phyloP scores from a whole-genome alignment of 2,329 filamentous ascomycete species.

The Lasiodiplodia gonubiensis region DNA sequence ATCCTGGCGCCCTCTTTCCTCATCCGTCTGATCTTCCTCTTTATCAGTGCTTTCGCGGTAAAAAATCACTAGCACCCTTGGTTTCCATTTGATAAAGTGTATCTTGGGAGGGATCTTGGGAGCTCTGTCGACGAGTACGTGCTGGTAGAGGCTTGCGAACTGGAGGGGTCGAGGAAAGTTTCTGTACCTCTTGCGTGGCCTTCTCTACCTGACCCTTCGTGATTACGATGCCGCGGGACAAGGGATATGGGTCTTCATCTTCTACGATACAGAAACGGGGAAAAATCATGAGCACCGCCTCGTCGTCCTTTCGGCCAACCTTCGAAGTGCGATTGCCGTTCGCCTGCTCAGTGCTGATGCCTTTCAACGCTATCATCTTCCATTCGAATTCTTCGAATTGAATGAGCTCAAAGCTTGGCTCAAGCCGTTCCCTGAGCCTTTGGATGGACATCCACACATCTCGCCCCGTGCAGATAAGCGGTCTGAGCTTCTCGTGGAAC shows the following conservation, averaged over 20 bases:
- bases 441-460: neutral
- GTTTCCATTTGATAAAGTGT: neutral
- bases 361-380: neutral
- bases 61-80: neutral
- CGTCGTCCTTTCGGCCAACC: neutral
- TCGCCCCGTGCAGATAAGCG: neutral
- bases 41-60: constrained; percentile 3
- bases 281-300: constrained; percentile 9
- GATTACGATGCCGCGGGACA: constrained; percentile 1
- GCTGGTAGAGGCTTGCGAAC: neutral
- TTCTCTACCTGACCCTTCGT: neutral
- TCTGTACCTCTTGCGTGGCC: neutral
- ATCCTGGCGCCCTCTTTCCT: neutral
- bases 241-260: neutral
- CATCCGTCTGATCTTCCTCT: neutral
- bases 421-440: neutral
- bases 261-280: constrained; percentile 5
- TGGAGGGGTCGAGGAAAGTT: neutral
- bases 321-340: neutral
- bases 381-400: neutral
- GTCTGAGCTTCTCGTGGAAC: neutral
- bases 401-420: constrained; percentile 6
- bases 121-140: neutral
- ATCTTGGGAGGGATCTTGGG: neutral
- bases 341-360: neutral